phyloP scores from a whole-genome alignment of 1,284 basidiomycete genomes.

The Prillingera fragicola region DNA sequence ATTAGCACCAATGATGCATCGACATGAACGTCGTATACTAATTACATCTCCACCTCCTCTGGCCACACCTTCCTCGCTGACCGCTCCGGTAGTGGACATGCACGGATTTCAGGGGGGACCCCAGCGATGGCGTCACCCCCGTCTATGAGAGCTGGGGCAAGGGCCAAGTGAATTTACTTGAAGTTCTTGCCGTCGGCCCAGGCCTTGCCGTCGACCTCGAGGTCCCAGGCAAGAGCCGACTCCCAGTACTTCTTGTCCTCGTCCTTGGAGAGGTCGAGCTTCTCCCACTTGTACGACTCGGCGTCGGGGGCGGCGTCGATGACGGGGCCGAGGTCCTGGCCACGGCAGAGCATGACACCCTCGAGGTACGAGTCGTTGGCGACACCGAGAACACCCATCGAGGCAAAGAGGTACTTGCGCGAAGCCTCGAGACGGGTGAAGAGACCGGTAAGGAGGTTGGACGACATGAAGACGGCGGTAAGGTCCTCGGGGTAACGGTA shows the following conservation, averaged over 20 bases:
- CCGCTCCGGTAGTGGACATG: too few relatives aligned
- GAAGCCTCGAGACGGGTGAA: conserved; percentile 93
- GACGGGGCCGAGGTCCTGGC: conserved; percentile 60
- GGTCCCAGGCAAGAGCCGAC: conserved; percentile 82
- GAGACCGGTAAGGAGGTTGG: conserved; percentile 76
- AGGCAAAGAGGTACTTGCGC: conserved; percentile 91
- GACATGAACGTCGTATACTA: too few relatives aligned
- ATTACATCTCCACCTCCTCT: too few relatives aligned
- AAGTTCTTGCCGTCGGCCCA: conserved; percentile 58
- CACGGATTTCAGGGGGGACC: too few relatives aligned
- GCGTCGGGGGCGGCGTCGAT: conserved; percentile 79
- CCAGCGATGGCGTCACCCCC: too few relatives aligned
- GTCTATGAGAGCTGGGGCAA: too few relatives aligned
- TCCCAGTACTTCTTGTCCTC: conserved; percentile 84
- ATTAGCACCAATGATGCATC: too few relatives aligned
- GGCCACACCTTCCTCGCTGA: too few relatives aligned
- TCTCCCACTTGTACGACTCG: conserved; percentile 80
- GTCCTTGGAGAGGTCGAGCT: conserved; percentile 53
- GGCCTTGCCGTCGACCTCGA: conserved; percentile 73
- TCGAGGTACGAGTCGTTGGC: conserved; percentile 69
- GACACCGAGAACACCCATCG: conserved; percentile 81
- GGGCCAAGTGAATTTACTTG: too few relatives aligned
- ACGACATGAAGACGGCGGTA: conserved; percentile 86
- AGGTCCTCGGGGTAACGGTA: conserved; percentile 96
- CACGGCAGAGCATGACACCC: conserved; percentile 77